Percentiles rank a stretch among this genome's conserved stretches.
phyloP scores from a whole-genome alignment of 345 rosid species.

The rapeseed (Brassica napus) region DNA sequence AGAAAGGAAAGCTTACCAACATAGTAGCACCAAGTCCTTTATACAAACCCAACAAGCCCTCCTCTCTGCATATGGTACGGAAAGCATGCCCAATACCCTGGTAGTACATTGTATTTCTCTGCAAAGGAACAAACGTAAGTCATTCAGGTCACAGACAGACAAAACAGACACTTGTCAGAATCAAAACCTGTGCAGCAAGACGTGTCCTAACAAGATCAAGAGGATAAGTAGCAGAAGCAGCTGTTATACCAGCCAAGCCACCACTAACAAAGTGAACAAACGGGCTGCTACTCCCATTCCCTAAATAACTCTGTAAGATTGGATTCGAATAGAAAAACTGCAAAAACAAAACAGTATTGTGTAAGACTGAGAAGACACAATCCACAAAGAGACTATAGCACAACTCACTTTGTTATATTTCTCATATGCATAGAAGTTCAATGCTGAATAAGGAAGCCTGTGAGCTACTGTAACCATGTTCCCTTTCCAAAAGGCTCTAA shows the following conservation, averaged over 20 bases:
- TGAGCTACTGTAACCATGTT: slow-evolving; percentile 88
- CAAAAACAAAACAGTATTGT: slow-evolving; percentile 18
- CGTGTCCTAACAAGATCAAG: slow-evolving; percentile 97
- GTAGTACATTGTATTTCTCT: slow-evolving; percentile 79
- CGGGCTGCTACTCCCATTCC: slow-evolving; percentile 42
- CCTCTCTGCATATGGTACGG: slow-evolving; percentile 75
- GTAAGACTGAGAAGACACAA: not conserved
- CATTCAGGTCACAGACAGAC: slow-evolving; percentile 2
- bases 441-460: slow-evolving; percentile 84
- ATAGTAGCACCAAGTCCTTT: slow-evolving; percentile 97
- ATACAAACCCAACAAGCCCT: slow-evolving; percentile 81
- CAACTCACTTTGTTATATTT: slow-evolving; percentile 57
- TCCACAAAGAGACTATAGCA: no score
- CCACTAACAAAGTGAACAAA: slow-evolving; percentile 78
- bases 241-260: slow-evolving; percentile 93
- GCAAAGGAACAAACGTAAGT: slow-evolving; percentile 28
- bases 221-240: slow-evolving; percentile 89
- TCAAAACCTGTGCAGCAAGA: slow-evolving; percentile 85
- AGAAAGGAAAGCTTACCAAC: slow-evolving; percentile 52
- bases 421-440: slow-evolving; percentile 84
- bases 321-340: slow-evolving; percentile 64
- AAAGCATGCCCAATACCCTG: slow-evolving; percentile 81
- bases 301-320: slow-evolving; percentile 41
- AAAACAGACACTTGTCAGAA: not conserved
- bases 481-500: slow-evolving; percentile 97